These are phyloP conservation scores for Colletotrichum spaethianum DNA, from an alignment of 2,329 filamentous ascomycete genomes.

Conservation along the genomic window DNA sequence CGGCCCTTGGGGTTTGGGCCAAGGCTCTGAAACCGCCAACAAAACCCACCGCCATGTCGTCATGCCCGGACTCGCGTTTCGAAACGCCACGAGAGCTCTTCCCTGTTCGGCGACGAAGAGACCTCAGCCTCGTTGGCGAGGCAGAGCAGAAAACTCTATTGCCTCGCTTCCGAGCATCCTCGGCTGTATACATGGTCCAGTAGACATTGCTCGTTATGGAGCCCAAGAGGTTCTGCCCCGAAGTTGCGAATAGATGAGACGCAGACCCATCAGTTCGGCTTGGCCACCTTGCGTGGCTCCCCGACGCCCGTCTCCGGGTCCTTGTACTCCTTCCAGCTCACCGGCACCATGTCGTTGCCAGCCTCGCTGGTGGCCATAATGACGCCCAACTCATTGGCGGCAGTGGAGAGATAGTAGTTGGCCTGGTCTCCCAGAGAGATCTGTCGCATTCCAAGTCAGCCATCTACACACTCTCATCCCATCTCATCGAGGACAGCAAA, in stretches of 20 bases:
- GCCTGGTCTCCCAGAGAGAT: constrained; percentile 94
- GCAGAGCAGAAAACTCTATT: constrained; percentile 18
- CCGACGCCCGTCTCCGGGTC: constrained; percentile 83
- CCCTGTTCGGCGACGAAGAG: constrained; percentile 9
- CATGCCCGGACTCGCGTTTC: constrained; percentile 30
- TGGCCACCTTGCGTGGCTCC: constrained; percentile 93
- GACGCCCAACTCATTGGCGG: constrained; percentile 91
- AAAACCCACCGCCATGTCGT: constrained; percentile 28
- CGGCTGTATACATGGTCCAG: constrained; percentile 23
- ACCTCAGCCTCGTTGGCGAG: constrained; percentile 25
- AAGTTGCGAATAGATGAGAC: neutral
- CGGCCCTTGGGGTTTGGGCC: constrained; percentile 5
- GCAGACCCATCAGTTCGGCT: constrained; percentile 78
- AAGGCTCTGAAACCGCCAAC: constrained; percentile 10
- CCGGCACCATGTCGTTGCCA: constrained; percentile 91
- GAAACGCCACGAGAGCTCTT: constrained; percentile 28
- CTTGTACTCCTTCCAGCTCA: constrained; percentile 95
- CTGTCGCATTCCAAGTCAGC: constrained; percentile 54
- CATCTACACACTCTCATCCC: constrained; percentile 15
- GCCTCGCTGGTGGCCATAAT: constrained; percentile 92
- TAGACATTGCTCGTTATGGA: neutral
- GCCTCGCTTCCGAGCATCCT: constrained; percentile 30
- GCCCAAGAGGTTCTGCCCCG: neutral
- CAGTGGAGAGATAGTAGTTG: constrained; percentile 95
- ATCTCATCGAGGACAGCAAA: neutral